Evolutionary conservation across 2,329 filamentous ascomycete genomes (phyloP), one percentile per base, ranked within the genome.

Genomic region (Exophiala bonariae): DNA sequence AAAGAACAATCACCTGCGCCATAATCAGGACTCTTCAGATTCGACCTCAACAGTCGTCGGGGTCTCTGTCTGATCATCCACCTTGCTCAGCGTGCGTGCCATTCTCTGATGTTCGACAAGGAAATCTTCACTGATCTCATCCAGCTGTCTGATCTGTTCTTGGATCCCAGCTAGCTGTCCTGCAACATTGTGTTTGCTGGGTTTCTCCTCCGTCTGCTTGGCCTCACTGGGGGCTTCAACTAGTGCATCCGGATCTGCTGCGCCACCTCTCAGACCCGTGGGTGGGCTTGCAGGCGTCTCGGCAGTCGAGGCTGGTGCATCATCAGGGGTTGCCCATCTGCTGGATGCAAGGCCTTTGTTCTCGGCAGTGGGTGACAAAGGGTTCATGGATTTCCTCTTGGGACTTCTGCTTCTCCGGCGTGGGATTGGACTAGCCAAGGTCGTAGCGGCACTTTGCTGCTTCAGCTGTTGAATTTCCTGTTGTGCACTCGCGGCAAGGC

Each of bases 151-250:
- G 39, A 61, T 52, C 40, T 59, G 47, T 42, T 61, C 57, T 17
- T 56, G 50, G 20, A 61, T 72, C 63, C 71, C 73, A 47, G 72
- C 72, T 66, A 75, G 69, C 67, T 74, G 62, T 51, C 54, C 56
- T 43, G 42, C 49, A 10, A 53, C 52, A 52, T 46, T 56, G 31
- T 55, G 56, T 61, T 56, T 47, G 19, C 41, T 42, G 14, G 64
- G 44, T 34, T 38, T 43, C 14, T n/a, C 13, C 11, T 28, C 18
- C 11, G 14, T 16, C 31, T 30, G 17, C 3, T 30, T 22, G 11
- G 31, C 26, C 1, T 43, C 31, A 13, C 28, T 34, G 14, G 4
- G 19, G 14, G 14, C 31, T 61, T 64, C 57, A 59, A 62, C 59
- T 60, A 63, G 59, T 62, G 62, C 63, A 49, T 59, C 48, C 18